These are phyloP conservation scores for Microcyclospora pomicola DNA, from an alignment of 2,329 filamentous ascomycete genomes.

Conservation along the genomic window DNA sequence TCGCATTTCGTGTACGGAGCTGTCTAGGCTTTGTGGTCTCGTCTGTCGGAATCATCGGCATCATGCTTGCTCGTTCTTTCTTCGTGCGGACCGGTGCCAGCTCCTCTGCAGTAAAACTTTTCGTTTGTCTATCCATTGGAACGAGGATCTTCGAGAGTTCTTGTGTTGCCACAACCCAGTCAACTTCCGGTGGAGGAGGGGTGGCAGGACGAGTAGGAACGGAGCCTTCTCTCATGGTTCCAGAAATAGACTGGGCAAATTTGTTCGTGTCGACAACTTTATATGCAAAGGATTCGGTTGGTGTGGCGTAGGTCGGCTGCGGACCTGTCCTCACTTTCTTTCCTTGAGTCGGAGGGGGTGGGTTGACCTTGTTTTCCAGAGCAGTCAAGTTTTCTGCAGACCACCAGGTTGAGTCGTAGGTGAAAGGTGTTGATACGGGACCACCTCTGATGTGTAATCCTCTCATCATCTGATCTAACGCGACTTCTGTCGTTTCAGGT, in stretches of 20 bases:
- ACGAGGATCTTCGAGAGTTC: constrained; percentile 74
- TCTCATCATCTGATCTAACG: constrained; percentile 14
- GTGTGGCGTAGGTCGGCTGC: constrained; percentile 64
- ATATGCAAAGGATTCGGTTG: constrained; percentile 75
- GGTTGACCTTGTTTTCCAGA: constrained; percentile 48
- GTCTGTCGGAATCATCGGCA: constrained; percentile 24
- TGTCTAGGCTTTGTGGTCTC: constrained; percentile 46
- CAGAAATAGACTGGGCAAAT: constrained; percentile 49
- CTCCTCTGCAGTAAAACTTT: constrained; percentile 65
- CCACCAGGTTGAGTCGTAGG: constrained; percentile 34
- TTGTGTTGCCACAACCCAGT: constrained; percentile 72
- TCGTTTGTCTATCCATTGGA: constrained; percentile 58
- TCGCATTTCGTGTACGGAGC: constrained; percentile 31
- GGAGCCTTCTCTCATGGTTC: constrained; percentile 28
- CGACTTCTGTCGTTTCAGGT: background rate
- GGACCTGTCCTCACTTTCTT: constrained; percentile 44
- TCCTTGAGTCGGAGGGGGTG: constrained; percentile 41
- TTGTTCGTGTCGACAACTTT: constrained; percentile 59
- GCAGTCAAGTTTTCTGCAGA: constrained; percentile 46
- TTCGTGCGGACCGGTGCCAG: constrained; percentile 46
- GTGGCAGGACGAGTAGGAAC: constrained; percentile 35
- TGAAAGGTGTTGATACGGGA: background rate
- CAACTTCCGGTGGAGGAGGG: constrained; percentile 65
- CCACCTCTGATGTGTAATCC: constrained; percentile 11
- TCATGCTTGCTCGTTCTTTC: constrained; percentile 48